These are phyloP conservation scores for Monosporascus sp. DNA, from an alignment of 2,329 filamentous ascomycete species.

Conservation along the genomic window DNA sequence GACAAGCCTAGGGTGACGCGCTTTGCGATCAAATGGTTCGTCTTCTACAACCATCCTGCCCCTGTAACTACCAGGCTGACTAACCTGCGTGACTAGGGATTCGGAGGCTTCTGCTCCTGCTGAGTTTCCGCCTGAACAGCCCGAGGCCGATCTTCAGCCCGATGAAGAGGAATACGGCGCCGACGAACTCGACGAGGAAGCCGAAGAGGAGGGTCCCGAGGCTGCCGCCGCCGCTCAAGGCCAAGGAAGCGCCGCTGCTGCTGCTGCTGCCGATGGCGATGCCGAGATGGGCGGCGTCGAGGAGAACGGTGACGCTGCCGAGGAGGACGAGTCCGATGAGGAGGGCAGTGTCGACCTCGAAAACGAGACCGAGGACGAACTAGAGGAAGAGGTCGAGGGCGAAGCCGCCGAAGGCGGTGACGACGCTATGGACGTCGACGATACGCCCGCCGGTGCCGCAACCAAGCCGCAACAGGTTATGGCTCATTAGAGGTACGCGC, in stretches of 20 bases:
- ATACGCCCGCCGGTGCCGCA: slow-evolving; percentile 16
- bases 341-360: slow-evolving; percentile 68
- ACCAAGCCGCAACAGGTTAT: slow-evolving; percentile 19
- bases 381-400: slow-evolving; percentile 53
- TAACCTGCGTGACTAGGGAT: slow-evolving; percentile 58
- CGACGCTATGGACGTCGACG: slow-evolving; percentile 39
- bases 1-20: slow-evolving; percentile 97
- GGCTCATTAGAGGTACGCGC: slow-evolving; percentile 9
- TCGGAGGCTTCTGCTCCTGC: slow-evolving; percentile 94
- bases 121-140: slow-evolving; percentile 95
- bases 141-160: slow-evolving; percentile 80
- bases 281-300: slow-evolving; percentile 64
- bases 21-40: slow-evolving; percentile 94
- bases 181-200: slow-evolving; percentile 76
- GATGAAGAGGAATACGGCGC: slow-evolving; percentile 90
- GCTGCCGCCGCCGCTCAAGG: slow-evolving; percentile 40
- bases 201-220: slow-evolving; percentile 48
- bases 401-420: slow-evolving; percentile 30
- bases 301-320: slow-evolving; percentile 39
- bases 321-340: slow-evolving; percentile 60
- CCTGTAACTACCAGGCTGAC: neutral
- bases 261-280: slow-evolving; percentile 50
- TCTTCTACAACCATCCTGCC: neutral
- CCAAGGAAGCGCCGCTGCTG: slow-evolving; percentile 39
- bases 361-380: slow-evolving; percentile 62